Percentiles rank a stretch among this genome's conserved stretches.
These are phyloP conservation scores for Apiotrichum brassicae DNA, from an alignment of 1,284 basidiomycete species.

Conservation along the genomic window DNA sequence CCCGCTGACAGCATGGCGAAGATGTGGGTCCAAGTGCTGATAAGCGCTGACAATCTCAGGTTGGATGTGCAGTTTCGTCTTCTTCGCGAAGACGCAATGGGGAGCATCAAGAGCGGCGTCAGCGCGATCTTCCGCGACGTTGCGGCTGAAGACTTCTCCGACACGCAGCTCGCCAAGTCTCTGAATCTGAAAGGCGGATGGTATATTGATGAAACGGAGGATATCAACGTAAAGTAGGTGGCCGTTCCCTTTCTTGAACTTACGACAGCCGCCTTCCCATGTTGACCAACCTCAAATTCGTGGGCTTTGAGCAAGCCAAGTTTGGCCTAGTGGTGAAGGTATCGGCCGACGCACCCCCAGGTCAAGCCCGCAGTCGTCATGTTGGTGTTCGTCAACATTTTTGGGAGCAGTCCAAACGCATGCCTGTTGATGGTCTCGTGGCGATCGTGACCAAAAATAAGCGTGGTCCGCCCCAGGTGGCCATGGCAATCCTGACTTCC, in stretches of 20 bases:
- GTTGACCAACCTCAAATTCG: conserved; percentile 53
- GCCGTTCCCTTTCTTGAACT: too few relatives aligned
- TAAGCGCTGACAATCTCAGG: conserved; percentile 37
- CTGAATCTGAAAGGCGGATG: not conserved
- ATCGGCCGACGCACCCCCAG: conserved; percentile 49
- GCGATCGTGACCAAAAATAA: conserved; percentile 52
- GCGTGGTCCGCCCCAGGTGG: conserved; percentile 14
- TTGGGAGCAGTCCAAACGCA: conserved; percentile 55
- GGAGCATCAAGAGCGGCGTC: conserved; percentile 47
- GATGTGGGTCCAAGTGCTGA: not conserved
- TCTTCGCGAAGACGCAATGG: conserved; percentile 59
- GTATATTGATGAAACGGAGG: not conserved
- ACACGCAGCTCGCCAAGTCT: not conserved
- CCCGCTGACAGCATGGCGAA: not conserved
- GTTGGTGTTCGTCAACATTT: conserved; percentile 44
- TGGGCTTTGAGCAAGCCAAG: conserved; percentile 45
- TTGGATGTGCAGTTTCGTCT: conserved; percentile 65
- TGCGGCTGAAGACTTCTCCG: not conserved
- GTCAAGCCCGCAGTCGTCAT: conserved; percentile 27
- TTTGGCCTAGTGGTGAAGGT: conserved; percentile 53
- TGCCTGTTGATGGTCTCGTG: conserved; percentile 56
- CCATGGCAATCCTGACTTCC: conserved; percentile 7
- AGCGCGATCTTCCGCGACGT: conserved; percentile 52
- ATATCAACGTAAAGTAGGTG: conserved; percentile 1
- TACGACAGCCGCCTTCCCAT: conserved; percentile 53